phyloP scores from a whole-genome alignment of 192 early-diverging fungal species.

The Podila epicladia region DNA sequence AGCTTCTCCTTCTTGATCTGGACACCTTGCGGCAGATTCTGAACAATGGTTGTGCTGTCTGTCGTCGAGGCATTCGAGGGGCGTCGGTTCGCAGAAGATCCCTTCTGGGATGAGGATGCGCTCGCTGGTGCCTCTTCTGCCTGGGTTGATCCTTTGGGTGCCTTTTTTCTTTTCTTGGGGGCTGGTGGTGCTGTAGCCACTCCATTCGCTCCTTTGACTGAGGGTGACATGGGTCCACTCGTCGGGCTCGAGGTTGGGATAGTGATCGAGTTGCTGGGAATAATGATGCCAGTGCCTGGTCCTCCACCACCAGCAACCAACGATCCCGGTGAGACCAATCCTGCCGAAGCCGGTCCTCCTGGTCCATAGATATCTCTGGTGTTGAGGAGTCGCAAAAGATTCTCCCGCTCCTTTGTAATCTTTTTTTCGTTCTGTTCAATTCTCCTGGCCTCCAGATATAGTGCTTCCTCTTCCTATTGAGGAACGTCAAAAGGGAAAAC shows the following conservation, averaged over 20 bases:
- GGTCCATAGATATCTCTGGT: slow-evolving; percentile 58
- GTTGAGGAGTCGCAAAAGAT: slow-evolving; percentile 71
- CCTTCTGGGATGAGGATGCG: slow-evolving; percentile 12
- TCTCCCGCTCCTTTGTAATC: slow-evolving; percentile 82
- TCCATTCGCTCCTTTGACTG: slow-evolving; percentile 1
- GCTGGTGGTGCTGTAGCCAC: slow-evolving; percentile 2
- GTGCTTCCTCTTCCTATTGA: slow-evolving; percentile 78
- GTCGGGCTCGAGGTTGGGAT: slow-evolving; percentile 31
- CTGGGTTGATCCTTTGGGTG: slow-evolving; percentile 40
- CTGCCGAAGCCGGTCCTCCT: slow-evolving; percentile 41
- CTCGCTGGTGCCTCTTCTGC: slow-evolving; percentile 8
- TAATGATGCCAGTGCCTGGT: slow-evolving; percentile 47
- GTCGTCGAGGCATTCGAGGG: slow-evolving; percentile 25
- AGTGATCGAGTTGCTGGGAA: slow-evolving; percentile 51
- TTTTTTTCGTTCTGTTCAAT: slow-evolving; percentile 85
- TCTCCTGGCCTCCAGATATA: slow-evolving; percentile 81
- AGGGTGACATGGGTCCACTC: slow-evolving; percentile 15
- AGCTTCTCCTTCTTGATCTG: slow-evolving; percentile 62
- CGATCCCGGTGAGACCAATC: slow-evolving; percentile 23
- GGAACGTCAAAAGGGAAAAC: background rate
- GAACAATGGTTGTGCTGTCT: slow-evolving; percentile 1
- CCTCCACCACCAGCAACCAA: slow-evolving; percentile 23
- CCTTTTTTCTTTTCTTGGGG: slow-evolving; percentile 42
- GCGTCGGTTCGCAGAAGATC: slow-evolving; percentile 37
- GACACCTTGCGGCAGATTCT: slow-evolving; percentile 5